Base-by-base conservation (phyloP, 2,329 filamentous ascomycete genomes). In the Talaromyces sp. region DNA sequence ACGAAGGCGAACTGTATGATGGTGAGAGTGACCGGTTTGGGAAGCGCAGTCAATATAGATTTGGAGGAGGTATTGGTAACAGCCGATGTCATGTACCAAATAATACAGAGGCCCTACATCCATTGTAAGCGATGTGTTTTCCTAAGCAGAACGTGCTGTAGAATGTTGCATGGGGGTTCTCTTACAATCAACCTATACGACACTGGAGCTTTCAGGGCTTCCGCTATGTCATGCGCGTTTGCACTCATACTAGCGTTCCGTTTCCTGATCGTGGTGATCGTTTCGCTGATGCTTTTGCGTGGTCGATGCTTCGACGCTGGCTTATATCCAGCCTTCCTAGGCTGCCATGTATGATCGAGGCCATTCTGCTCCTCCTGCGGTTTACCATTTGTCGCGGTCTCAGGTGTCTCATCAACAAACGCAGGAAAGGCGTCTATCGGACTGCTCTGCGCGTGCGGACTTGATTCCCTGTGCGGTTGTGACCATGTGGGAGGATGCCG, bases 31-130 rank as follows among this genome's bases (percentile, higher is more conserved):
- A 95, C 90, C 1, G 93, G 93, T 77, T 92, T 95, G 63, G 91
- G 87, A 68, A 97, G 91, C 48, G 91, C 90, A 68, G 92, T 97
- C 65, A 98, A 83, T 72, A 99, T 99, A 18, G 93, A 91, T 79
- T 99, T 99, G 59, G 95, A 97, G 25, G 95, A 98, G 1, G 95
- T 97, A 75, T 98, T 99, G 66, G 95, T 97, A 69, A 98, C 81
- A 66, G 96, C 95, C 48, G 93, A 98, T 25, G 93, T 96, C 75
- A 90, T 85, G 81, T 98, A 99, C 95, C 95, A 98, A 72, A 93
- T 79, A 63, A 93, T 80, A 77, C 93, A 98, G 56, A 97, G 87
- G 58, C 84, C 78, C 93, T 97, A 76, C 8, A 68, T 40, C 62
- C n/a, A 28, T 60, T 18, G 71, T 68, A 68, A 64, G 69, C 56